Evolutionary conservation across 352 stramenopile genomes (phyloP), one percentile per base, ranked within the genome.

Genomic region (Pythium folliculosum): DNA sequence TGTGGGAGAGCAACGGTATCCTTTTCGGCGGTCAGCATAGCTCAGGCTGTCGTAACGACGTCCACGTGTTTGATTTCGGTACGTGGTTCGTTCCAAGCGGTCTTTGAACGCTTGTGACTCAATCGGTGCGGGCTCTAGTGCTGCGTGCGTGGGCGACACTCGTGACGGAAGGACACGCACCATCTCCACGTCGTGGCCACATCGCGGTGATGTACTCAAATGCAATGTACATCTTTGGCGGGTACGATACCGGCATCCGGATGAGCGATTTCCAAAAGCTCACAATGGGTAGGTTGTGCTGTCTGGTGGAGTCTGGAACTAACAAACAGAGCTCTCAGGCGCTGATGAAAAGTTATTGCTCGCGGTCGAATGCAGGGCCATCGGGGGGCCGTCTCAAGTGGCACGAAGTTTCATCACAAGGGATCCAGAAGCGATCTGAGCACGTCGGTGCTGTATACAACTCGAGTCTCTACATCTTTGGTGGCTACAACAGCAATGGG

Each of bases 261-360:
- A 98, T 99, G 88, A 99, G 98, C 75, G 97, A 99, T 77, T 97
- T 99, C 58, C 92, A 98, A 70, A 96, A 99, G 63, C 81, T 99
- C 5, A 91, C 82, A 44, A 65, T 96, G 40, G 82, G 86, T 91
- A 71, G 6, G 38, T 23, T 7, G 40, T n/a, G 40, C 5, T 47
- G 40, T 21, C 6, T 47, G 40, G 12, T 6, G 3, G 5, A 7
- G 22, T 60, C 17, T 25, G 6, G 35, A 12, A 6, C 35, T 40
- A 12, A 40, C 6, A 12, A 40, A 40, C 35, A 40, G n/a, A n/a
- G n/a, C n/a, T n/a, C n/a, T n/a, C n/a, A n/a, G n/a, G n/a, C n/a
- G n/a, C n/a, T n/a, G n/a, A n/a, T n/a, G n/a, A n/a, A n/a, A n/a
- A n/a, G n/a, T n/a, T n/a, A n/a, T n/a, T n/a, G n/a, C n/a, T n/a